Base-by-base conservation (phyloP, 345 rosid genomes). In the Lepidium aucheri region DNA sequence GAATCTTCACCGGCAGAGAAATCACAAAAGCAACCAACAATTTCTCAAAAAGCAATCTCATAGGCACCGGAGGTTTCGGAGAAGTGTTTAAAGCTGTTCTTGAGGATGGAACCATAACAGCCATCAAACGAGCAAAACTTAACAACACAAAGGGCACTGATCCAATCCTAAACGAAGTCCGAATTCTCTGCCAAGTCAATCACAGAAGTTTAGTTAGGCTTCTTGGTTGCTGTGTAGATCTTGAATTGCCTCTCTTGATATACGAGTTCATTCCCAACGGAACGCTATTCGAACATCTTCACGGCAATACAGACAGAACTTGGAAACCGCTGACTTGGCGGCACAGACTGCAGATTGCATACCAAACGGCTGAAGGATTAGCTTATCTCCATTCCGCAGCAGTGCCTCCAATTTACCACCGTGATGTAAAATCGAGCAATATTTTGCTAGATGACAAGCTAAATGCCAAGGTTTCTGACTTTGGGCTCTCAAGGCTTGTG, bases 31-130 rank as follows among this genome's bases (percentile, higher is more conserved):
- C 88, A 43, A 82, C 91, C 15, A 63, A 59, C 68, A 82, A 80
- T 59, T 86, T 86, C 80, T 84, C 89, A 40, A 72, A 69, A 49
- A 80, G 68, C 32, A 76, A 81, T 32, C 81, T 82, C 35, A 70
- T 86, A 10, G 91, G 88, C 33, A 36, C 80, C 0, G 89, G 89
- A 39, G 88, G 91, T 13, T 86, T 82, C 4, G 86, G 91, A 1
- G 89, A 84, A 70, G 91, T 86, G 26, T 84, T 75, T 70, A 83
- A 80, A 56, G 91, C 86, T 15, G 63, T 72, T 63, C 82, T 78
- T 42, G 83, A 83, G 0, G 81, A 86, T 20, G 82, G 91, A 69
- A 83, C 86, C 8, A 34, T 43, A 51, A 74, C 78, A 0, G 88
- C 91, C 1, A 70, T 83, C 63, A 83, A 86, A 64, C 58, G 85